phyloP scores from a whole-genome alignment of 129 eudicot species.

The Cynara cardunculus region DNA sequence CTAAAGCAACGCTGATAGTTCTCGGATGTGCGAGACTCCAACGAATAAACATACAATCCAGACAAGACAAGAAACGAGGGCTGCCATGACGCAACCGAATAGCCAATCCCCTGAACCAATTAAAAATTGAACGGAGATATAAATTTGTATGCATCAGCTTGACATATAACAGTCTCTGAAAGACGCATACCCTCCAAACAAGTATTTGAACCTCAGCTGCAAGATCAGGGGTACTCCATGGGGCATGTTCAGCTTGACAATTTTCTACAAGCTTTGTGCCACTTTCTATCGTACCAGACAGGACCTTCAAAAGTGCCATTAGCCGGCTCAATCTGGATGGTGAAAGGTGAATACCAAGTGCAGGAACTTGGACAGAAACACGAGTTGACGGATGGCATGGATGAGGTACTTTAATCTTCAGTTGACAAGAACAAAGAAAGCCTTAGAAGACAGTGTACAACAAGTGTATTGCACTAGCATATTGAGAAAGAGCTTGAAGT shows the following conservation, averaged over 20 bases:
- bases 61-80: conserved; percentile 76
- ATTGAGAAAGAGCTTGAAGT: not conserved
- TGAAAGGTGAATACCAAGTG: conserved; percentile 82
- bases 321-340: conserved; percentile 72
- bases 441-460: not conserved
- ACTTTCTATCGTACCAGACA: conserved; percentile 62
- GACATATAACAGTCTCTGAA: not conserved
- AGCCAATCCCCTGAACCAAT: conserved; percentile 83
- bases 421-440: conserved; percentile 9
- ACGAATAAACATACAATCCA: conserved; percentile 68
- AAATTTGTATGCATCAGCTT: not conserved
- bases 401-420: conserved; percentile 80
- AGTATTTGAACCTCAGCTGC: conserved; percentile 74
- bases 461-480: not conserved
- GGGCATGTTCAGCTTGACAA: conserved; percentile 53
- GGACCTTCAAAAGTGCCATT: conserved; percentile 62
- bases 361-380: conserved; percentile 83
- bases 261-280: conserved; percentile 49
- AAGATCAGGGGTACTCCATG: conserved; percentile 90
- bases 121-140: not conserved
- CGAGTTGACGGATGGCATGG: conserved; percentile 90
- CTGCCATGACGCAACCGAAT: conserved; percentile 95
- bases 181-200: conserved; percentile 79
- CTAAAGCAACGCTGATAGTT: conserved; percentile 81
- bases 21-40: conserved; percentile 68